Evolutionary conservation across 78 protist genomes (phyloP).

Genomic region (Salpingoeca rosetta): DNA sequence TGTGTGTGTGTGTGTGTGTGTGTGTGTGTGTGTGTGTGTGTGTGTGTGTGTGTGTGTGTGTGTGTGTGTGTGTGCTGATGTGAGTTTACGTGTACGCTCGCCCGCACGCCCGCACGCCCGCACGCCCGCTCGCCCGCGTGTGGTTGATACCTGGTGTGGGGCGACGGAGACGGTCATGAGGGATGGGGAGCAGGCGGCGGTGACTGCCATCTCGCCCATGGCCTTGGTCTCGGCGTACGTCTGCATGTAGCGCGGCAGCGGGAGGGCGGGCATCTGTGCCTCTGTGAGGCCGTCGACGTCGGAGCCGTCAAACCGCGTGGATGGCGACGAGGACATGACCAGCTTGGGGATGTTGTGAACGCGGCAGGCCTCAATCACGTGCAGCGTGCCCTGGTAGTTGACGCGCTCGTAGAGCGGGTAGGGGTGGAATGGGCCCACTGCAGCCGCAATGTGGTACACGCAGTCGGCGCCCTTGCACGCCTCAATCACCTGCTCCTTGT

Average conservation of each 20-base stretch:
- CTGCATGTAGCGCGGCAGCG: constrained; percentile 21
- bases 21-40: background rate
- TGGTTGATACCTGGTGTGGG: constrained; percentile 46
- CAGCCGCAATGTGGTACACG: constrained; percentile 60
- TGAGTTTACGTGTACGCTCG: too few species aligned
- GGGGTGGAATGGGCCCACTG: constrained; percentile 60
- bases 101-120: background rate
- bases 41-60: background rate
- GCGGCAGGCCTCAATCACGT: constrained; percentile 52
- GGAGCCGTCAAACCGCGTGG: constrained; percentile 33
- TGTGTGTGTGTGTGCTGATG: too few species aligned
- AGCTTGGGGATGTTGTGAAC: constrained; percentile 11
- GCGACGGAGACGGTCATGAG: constrained; percentile 41
- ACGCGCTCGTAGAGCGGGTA: constrained; percentile 33
- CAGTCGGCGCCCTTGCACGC: constrained; percentile 44
- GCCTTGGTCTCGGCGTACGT: constrained; percentile 59
- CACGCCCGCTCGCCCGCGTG: too few species aligned
- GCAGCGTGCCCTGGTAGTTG: constrained; percentile 49
- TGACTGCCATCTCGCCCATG: constrained; percentile 44
- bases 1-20: too few species aligned
- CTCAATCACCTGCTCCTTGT: constrained; percentile 3
- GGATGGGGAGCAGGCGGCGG: background rate
- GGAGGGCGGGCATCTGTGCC: constrained; percentile 25
- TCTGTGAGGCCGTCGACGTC: constrained; percentile 39
- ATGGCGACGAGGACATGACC: constrained; percentile 46